These are phyloP conservation scores for Rachicladosporium sp. DNA, from an alignment of 2,329 filamentous ascomycete species.

Conservation along the genomic window DNA sequence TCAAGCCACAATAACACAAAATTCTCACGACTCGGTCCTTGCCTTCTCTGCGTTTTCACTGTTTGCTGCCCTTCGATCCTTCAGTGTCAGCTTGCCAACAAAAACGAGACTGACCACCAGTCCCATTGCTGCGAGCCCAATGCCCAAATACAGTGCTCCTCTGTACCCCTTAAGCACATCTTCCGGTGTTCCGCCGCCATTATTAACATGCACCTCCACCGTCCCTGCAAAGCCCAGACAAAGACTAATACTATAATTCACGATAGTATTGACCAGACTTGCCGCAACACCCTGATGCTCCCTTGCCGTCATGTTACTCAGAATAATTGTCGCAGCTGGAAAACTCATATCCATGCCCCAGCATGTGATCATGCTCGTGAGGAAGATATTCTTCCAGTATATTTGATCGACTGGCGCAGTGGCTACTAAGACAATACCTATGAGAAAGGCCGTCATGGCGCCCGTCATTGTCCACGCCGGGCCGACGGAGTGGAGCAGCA, in stretches of 20 bases:
- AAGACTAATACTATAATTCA: constrained; percentile 57
- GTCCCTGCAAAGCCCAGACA: constrained; percentile 56
- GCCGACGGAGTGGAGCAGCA: constrained; percentile 26
- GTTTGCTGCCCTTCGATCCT: constrained; percentile 1
- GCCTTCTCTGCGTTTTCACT: not conserved
- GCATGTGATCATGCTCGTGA: constrained; percentile 40
- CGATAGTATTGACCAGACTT: constrained; percentile 49
- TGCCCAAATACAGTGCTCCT: constrained; percentile 29
- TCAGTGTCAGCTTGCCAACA: constrained; percentile 11
- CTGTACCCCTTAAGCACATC: constrained; percentile 29
- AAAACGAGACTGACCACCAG: constrained; percentile 17
- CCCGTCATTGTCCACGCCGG: constrained; percentile 27
- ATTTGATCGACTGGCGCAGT: constrained; percentile 41
- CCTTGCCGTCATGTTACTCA: constrained; percentile 39
- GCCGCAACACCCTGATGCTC: constrained; percentile 41
- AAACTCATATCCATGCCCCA: constrained; percentile 55
- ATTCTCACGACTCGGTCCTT: not conserved
- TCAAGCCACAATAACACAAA: too few relatives aligned
- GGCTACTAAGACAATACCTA: constrained; percentile 29
- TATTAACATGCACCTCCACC: constrained; percentile 40
- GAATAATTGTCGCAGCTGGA: constrained; percentile 48
- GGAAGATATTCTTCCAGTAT: constrained; percentile 55
- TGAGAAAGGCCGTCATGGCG: constrained; percentile 29
- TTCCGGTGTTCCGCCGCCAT: constrained; percentile 23
- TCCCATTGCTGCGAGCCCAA: constrained; percentile 21